These are phyloP conservation scores for Boletus huronensis DNA, from an alignment of 768 basidiomycete genomes.

Conservation along the genomic window DNA sequence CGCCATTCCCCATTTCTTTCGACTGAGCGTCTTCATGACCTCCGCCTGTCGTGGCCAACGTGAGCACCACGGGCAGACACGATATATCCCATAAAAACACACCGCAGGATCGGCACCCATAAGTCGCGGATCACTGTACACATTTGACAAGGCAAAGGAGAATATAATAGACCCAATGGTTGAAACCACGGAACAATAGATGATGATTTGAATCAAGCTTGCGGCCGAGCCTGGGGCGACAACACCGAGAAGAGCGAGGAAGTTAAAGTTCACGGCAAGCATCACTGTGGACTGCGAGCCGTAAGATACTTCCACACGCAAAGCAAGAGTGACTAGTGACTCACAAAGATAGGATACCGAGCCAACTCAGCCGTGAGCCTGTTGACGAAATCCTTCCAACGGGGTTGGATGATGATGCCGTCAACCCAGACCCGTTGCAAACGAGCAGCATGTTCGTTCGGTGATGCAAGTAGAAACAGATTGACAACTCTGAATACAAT, in stretches of 20 bases:
- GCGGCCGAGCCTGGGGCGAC: background rate
- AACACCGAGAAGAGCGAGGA: no score
- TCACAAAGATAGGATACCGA: conserved; percentile 4
- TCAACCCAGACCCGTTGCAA: conserved; percentile 14
- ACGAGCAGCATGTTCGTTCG: conserved; percentile 10
- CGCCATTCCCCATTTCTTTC: conserved; percentile 2
- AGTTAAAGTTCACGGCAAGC: no score
- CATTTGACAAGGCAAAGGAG: conserved; percentile 9
- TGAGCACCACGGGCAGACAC: background rate
- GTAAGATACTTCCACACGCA: no score
- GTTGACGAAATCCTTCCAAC: background rate
- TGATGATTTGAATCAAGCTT: conserved; percentile 1
- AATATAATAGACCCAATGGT: conserved; percentile 13
- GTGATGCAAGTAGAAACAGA: background rate
- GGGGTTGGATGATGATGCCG: conserved; percentile 5
- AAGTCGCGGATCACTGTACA: conserved; percentile 11
- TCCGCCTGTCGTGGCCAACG: background rate
- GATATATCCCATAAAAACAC: background rate
- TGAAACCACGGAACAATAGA: conserved; percentile 12
- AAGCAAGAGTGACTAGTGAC: background rate
- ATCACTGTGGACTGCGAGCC: no score
- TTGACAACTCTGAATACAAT: background rate
- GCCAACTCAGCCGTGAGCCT: no score
- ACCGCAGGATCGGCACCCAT: conserved; percentile 6
- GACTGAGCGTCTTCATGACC: background rate